Percentiles rank a stretch among this genome's conserved stretches.
These are phyloP conservation scores for Xylaria intraflava DNA, from an alignment of 495 filamentous ascomycete species.

Conservation along the genomic window DNA sequence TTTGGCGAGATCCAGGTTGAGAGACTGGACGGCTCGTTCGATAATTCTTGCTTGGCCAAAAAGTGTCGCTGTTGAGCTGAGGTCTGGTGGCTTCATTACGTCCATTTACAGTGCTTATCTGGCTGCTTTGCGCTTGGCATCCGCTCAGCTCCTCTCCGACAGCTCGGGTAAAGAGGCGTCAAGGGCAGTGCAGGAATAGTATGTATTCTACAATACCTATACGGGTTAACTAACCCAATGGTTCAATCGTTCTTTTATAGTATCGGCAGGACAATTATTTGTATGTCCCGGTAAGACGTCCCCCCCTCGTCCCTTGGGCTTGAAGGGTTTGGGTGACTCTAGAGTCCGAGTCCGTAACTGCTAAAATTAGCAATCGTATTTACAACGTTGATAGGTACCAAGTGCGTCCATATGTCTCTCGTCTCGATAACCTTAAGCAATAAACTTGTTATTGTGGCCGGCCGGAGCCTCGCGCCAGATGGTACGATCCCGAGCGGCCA, in stretches of 20 bases:
- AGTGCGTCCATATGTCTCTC: neutral
- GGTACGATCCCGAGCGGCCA: neutral
- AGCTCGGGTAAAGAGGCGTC: neutral
- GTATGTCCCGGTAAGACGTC: too few relatives aligned
- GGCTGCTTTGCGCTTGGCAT: neutral
- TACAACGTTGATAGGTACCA: conserved; percentile 7
- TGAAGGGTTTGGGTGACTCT: neutral
- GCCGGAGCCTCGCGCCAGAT: neutral
- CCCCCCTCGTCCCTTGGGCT: too few relatives aligned
- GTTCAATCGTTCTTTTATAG: too few relatives aligned
- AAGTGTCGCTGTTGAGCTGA: neutral
- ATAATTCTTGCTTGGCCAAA: neutral
- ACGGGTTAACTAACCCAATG: neutral
- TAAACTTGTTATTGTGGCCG: neutral
- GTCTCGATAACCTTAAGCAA: neutral
- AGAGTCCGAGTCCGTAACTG: neutral
- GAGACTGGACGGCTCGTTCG: neutral
- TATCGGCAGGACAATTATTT: too few relatives aligned
- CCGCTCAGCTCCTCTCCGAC: neutral
- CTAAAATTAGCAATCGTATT: conserved; percentile 10
- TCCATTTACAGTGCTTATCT: neutral
- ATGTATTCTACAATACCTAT: neutral
- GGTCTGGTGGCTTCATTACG: neutral
- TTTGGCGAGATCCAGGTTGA: neutral
- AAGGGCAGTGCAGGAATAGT: neutral